A percentile compares a stretch with the other conserved stretches of the same genome.
These are phyloP conservation scores for Grosmannia serpens DNA, from an alignment of 2,329 filamentous ascomycete species.

Conservation along the genomic window DNA sequence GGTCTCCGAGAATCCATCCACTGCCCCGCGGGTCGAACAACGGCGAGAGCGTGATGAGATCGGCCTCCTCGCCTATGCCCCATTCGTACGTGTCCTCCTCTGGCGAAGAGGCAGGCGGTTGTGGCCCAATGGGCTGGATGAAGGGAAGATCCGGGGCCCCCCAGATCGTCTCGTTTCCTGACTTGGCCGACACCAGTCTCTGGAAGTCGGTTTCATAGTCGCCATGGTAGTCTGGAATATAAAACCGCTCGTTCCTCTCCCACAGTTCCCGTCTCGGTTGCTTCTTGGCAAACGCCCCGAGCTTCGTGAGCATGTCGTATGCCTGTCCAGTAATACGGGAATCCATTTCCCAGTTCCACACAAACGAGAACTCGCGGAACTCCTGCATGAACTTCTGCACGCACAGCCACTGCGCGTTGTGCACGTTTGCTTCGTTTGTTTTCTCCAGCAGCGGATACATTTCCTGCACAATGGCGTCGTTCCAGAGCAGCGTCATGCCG, in stretches of 20 bases:
- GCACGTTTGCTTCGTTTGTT: slow-evolving; percentile 36
- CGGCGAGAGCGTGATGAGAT: slow-evolving; percentile 51
- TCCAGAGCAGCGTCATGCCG: slow-evolving; percentile 63
- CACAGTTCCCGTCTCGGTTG: slow-evolving; percentile 63
- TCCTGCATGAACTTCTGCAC: slow-evolving; percentile 66
- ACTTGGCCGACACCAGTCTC: slow-evolving; percentile 43
- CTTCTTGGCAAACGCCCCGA: slow-evolving; percentile 49
- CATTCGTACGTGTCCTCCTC: slow-evolving; percentile 17
- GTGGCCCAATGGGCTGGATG: slow-evolving; percentile 46
- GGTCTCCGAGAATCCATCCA: slow-evolving; percentile 59
- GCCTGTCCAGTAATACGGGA: slow-evolving; percentile 69
- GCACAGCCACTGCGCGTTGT: slow-evolving; percentile 56
- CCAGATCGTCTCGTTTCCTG: slow-evolving; percentile 52
- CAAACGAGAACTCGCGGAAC: slow-evolving; percentile 67
- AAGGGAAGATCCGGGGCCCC: slow-evolving; percentile 49
- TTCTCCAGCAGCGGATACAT: slow-evolving; percentile 65
- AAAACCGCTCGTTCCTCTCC: slow-evolving; percentile 63
- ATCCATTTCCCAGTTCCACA: slow-evolving; percentile 87
- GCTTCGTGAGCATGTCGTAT: slow-evolving; percentile 63
- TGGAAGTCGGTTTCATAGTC: slow-evolving; percentile 58
- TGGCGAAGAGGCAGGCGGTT: slow-evolving; percentile 14
- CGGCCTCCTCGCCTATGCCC: slow-evolving; percentile 21
- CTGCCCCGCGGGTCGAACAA: slow-evolving; percentile 65
- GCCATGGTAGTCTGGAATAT: slow-evolving; percentile 58
- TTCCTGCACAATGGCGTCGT: slow-evolving; percentile 59